Evolutionary conservation across 805 yeast species (phyloP).

Genomic region (Monosporozyma yasuniensis): DNA sequence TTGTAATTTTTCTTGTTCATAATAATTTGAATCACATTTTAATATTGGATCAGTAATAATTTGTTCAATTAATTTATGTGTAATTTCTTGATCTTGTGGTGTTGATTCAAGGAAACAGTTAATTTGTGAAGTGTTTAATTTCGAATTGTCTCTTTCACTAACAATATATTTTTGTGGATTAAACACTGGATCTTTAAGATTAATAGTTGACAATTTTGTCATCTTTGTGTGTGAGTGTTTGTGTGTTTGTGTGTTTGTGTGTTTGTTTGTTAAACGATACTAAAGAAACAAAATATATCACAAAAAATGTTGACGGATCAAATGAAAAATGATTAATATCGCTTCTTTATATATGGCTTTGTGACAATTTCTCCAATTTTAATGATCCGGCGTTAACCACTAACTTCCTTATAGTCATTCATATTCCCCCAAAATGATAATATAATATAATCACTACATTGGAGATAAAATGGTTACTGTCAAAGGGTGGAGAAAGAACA

Average conservation of each 20-base stretch:
- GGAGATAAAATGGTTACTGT: no score
- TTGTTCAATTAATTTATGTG: slow-evolving; percentile 46
- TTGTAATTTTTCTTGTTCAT: slow-evolving; percentile 47
- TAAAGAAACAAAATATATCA: not conserved
- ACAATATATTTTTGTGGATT: slow-evolving; percentile 26
- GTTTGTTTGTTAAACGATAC: not conserved
- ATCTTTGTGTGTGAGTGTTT: slow-evolving; percentile 7
- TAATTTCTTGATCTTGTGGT: slow-evolving; percentile 36
- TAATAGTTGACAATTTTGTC: slow-evolving; percentile 24
- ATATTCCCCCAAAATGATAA: no score
- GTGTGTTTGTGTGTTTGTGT: not conserved
- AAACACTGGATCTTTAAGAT: slow-evolving; percentile 16
- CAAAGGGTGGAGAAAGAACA: not conserved
- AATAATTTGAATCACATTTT: slow-evolving; percentile 43
- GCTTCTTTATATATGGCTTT: not conserved
- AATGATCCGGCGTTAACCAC: no score
- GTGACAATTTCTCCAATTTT: not conserved
- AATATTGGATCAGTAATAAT: slow-evolving; percentile 62
- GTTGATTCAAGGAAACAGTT: slow-evolving; percentile 50
- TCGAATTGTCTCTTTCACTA: slow-evolving; percentile 38
- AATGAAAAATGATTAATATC: no score
- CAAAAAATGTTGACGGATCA: no score
- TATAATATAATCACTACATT: no score
- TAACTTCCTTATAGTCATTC: no score
- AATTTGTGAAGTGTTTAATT: slow-evolving; percentile 38